Percentiles rank a stretch among this genome's conserved stretches.
phyloP scores from a whole-genome alignment of 495 filamentous ascomycete species.

The Aspergillus coremiiformis region DNA sequence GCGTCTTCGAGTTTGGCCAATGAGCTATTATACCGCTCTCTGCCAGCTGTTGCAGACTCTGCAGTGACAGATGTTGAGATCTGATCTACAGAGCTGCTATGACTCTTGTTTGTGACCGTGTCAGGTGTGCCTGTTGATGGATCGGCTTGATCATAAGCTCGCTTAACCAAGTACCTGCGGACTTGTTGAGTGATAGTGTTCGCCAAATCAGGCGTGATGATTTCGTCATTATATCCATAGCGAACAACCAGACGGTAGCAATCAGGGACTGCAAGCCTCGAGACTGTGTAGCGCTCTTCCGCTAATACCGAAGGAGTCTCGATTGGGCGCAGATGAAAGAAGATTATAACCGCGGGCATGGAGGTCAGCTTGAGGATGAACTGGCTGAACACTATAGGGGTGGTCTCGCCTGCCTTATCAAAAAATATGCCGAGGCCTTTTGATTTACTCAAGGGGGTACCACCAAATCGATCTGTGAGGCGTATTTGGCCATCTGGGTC shows the following conservation, averaged over 20 bases:
- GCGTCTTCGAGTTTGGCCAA: conserved; percentile 43
- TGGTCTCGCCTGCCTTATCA: conserved; percentile 51
- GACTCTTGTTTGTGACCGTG: neutral
- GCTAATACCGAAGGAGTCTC: conserved; percentile 30
- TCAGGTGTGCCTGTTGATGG: neutral
- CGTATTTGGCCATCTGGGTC: conserved; percentile 2
- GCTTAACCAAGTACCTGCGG: conserved; percentile 27
- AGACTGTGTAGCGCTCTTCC: conserved; percentile 43
- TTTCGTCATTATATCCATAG: conserved; percentile 63
- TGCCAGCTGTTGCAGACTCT: neutral
- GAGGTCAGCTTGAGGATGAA: conserved; percentile 57
- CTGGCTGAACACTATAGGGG: conserved; percentile 55
- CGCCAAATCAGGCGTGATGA: conserved; percentile 56
- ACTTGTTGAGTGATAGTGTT: conserved; percentile 53
- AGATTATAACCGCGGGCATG: conserved; percentile 49
- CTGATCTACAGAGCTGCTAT: neutral
- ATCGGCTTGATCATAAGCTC: conserved; percentile 25
- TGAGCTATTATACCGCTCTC: neutral
- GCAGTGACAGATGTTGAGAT: neutral
- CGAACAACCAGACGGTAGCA: conserved; percentile 60
- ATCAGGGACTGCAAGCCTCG: conserved; percentile 43
- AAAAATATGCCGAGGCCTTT: conserved; percentile 58
- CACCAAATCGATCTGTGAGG: conserved; percentile 10
- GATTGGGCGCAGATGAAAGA: conserved; percentile 56
- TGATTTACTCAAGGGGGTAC: conserved; percentile 29